These are phyloP conservation scores for Strobilomyces confusus DNA, from an alignment of 768 basidiomycete species.

Conservation along the genomic window DNA sequence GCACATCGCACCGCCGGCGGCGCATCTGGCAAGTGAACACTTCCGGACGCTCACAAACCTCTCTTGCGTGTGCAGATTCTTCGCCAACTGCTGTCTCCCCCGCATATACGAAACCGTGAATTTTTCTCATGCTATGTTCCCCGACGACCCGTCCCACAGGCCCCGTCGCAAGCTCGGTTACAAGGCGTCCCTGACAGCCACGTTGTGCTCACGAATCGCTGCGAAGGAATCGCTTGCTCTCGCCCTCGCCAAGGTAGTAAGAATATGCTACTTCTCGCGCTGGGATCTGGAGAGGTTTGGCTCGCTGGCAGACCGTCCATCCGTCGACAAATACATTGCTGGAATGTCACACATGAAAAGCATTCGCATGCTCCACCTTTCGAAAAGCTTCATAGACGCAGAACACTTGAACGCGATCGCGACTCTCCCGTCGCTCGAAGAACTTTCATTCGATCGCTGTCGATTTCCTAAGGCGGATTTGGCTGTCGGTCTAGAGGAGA, in stretches of 20 bases:
- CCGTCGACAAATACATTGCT: neutral
- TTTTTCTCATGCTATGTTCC: neutral
- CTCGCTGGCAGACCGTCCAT: too few species aligned
- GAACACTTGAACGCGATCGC: constrained; percentile 15
- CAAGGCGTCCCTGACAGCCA: neutral
- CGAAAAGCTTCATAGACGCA: neutral
- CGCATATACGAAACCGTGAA: constrained; percentile 38
- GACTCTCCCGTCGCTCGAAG: constrained; percentile 11
- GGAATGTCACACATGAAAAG: constrained; percentile 15
- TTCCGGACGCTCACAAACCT: constrained; percentile 21
- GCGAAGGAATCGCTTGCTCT: neutral
- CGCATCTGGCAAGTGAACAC: constrained; percentile 10
- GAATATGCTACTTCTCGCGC: too few species aligned
- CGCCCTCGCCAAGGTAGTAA: neutral
- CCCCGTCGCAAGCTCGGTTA: too few species aligned
- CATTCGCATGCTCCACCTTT: constrained; percentile 13
- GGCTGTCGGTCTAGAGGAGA: neutral
- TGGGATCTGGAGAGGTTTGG: too few species aligned
- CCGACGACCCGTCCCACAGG: too few species aligned
- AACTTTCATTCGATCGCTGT: constrained; percentile 12
- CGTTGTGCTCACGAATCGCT: neutral
- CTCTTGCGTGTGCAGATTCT: constrained; percentile 42
- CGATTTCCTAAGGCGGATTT: neutral
- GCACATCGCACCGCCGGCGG: constrained; percentile 23
- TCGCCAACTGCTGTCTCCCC: constrained; percentile 36